phyloP scores from a whole-genome alignment of 108 stramenopile species.

The Halocafeteria seosinensis region DNA sequence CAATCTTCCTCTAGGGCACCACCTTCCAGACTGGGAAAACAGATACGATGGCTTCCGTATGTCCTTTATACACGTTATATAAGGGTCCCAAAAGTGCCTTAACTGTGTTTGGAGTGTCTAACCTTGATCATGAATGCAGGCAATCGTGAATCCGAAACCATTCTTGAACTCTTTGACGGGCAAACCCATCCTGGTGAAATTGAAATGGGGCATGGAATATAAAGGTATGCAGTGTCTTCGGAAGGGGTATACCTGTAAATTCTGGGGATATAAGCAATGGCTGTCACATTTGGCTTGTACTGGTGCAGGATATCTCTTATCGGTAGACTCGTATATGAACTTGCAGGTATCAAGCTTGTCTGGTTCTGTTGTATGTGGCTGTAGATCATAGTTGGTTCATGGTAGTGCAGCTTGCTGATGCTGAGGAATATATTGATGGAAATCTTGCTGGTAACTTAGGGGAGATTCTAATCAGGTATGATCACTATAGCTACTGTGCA shows the following conservation, averaged over 20 bases:
- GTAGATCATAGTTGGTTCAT: neutral
- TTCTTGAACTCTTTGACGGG: slow-evolving; percentile 82
- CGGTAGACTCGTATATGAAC: slow-evolving; percentile 93
- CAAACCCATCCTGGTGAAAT: slow-evolving; percentile 69
- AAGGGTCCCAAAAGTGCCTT: no score
- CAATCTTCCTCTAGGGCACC: no score
- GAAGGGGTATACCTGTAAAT: neutral
- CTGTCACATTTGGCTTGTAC: neutral
- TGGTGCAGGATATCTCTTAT: slow-evolving; percentile 53
- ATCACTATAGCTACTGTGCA: neutral
- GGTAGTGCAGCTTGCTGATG: slow-evolving; percentile 42
- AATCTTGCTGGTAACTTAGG: slow-evolving; percentile 76
- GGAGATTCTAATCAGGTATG: slow-evolving; percentile 72
- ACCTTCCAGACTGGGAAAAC: no score
- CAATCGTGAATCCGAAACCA: slow-evolving; percentile 93
- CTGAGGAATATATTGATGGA: slow-evolving; percentile 86
- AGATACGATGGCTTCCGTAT: no score
- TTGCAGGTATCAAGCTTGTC: slow-evolving; percentile 21
- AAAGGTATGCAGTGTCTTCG: slow-evolving; percentile 16
- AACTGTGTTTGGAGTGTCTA: no score
- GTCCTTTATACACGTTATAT: no score
- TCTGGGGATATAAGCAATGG: neutral
- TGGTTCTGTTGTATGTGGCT: neutral
- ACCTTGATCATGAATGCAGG: no score
- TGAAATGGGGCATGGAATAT: slow-evolving; percentile 92